These are phyloP conservation scores for Phaeodactylum tricornutum DNA, from an alignment of 108 stramenopile genomes.

Conservation along the genomic window DNA sequence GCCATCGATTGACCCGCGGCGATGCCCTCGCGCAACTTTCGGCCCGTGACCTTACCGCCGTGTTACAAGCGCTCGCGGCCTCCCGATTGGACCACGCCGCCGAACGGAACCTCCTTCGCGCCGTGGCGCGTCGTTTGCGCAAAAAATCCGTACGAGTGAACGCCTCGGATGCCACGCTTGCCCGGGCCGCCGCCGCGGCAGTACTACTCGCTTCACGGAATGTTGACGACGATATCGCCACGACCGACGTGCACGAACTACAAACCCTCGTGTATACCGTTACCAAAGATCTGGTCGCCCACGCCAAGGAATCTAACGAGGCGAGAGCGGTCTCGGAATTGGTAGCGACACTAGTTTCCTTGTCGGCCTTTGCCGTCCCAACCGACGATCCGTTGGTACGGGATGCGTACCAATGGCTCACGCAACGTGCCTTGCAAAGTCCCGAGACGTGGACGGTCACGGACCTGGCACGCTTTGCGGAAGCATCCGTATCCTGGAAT, in stretches of 20 bases:
- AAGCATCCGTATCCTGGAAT: slow-evolving; percentile 13
- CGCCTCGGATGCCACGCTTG: background rate
- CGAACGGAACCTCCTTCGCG: background rate
- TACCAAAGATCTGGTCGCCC: background rate
- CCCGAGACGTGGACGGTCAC: background rate
- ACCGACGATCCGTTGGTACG: background rate
- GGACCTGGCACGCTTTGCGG: background rate
- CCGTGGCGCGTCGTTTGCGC: slow-evolving; percentile 5
- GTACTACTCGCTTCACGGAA: too few species aligned
- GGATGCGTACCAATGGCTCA: background rate
- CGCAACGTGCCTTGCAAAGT: background rate
- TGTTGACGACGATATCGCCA: background rate
- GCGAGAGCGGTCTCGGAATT: background rate
- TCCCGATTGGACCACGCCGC: background rate
- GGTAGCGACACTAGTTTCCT: background rate
- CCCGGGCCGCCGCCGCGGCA: background rate
- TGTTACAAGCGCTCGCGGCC: background rate
- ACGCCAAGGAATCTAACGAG: background rate
- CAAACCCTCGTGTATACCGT: background rate
- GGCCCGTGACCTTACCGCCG: background rate
- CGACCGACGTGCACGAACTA: background rate
- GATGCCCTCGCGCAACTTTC: slow-evolving; percentile 6
- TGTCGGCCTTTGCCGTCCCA: background rate
- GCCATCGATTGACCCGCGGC: slow-evolving; percentile 7
- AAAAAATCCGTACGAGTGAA: background rate